Percentiles rank a stretch among this genome's conserved stretches.
These are phyloP conservation scores for Fomitopsis schrenkii DNA, from an alignment of 1,284 basidiomycete genomes.

Conservation along the genomic window DNA sequence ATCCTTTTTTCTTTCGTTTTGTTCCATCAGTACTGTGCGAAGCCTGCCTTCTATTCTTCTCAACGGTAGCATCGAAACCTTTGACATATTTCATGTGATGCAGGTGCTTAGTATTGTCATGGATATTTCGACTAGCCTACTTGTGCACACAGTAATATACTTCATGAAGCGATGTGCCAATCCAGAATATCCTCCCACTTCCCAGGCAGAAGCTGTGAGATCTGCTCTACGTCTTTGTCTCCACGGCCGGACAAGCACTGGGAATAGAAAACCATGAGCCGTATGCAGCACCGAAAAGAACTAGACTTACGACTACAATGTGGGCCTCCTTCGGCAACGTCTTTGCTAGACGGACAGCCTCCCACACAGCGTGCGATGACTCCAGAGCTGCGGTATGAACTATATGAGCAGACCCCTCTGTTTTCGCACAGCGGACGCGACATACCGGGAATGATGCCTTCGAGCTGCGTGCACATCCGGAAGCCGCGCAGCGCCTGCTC, in stretches of 20 bases:
- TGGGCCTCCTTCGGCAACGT: conserved; percentile 82
- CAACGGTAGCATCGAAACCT: no score
- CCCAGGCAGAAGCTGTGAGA: conserved; percentile 75
- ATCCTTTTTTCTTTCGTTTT: neutral
- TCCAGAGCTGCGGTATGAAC: conserved; percentile 67
- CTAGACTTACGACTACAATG: conserved; percentile 78
- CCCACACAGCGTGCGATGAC: conserved; percentile 95
- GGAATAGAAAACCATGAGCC: neutral
- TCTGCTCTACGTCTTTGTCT: conserved; percentile 94
- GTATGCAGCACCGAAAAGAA: neutral
- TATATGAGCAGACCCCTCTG: neutral
- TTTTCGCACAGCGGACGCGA: conserved; percentile 5
- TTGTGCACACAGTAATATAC: neutral
- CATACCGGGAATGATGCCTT: conserved; percentile 95
- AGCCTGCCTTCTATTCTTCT: no score
- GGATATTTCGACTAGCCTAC: neutral
- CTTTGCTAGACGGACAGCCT: conserved; percentile 83
- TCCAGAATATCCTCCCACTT: conserved; percentile 89
- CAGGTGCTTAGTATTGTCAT: no score
- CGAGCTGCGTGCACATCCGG: conserved; percentile 84
- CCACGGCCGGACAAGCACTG: conserved; percentile 88
- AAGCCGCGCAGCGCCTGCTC: conserved; percentile 93
- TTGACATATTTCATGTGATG: no score
- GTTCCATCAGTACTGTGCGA: neutral
- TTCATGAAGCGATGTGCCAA: conserved; percentile 62